Evolutionary conservation across 2,329 filamentous ascomycete species (phyloP), one percentile per base, ranked within the genome.

Genomic region (Epichloe elymi): DNA sequence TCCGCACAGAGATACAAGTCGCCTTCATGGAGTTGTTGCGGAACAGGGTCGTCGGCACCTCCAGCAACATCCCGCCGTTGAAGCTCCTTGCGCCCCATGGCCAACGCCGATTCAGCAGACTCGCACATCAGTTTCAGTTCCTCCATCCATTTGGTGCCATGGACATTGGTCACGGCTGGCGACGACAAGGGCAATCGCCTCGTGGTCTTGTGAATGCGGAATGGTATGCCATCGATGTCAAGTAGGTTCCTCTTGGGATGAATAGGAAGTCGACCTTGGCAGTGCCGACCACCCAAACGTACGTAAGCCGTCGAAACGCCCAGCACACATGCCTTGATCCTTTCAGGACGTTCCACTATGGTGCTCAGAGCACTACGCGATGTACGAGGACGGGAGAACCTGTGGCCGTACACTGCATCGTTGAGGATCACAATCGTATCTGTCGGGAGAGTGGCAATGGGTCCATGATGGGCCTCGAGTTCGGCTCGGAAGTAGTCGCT

Each of bases 351-450:
- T 69, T 98, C 93, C 46, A 98, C 90, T 57, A 98, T 95, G 51
- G 83, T 86, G 60, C 74, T 80, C 1, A 97, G 74, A 15, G 78
- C 77, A 43, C 72, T 76, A 60, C 85, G 85, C 20, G 81, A 84
- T 1, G 88, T 85, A 59, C 86, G 83, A 4, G 88, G 88, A 43
- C 93, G 79, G 11, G 90, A 88, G 66, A 83, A 98, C 20, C 89
- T 83, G 69, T 98, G 93, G 23, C 91, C 90, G 64, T 97, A 98
- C 67, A 91, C 95, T 49, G 86, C 83, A 69, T 98, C 93, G 60
- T 97, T 89, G 2, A 98, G 71, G 33, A 98, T 77, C 45, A 97
- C 89, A 4, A 94, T 69, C 0, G 88, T 88, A 54, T 89, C 73
- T 11, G 77, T 67, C 36, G 68, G 57, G 26, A 66, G 62, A 8